Evolutionary conservation across 2,329 filamentous ascomycete species (phyloP).

Genomic region (Colletotrichum eremochloae): DNA sequence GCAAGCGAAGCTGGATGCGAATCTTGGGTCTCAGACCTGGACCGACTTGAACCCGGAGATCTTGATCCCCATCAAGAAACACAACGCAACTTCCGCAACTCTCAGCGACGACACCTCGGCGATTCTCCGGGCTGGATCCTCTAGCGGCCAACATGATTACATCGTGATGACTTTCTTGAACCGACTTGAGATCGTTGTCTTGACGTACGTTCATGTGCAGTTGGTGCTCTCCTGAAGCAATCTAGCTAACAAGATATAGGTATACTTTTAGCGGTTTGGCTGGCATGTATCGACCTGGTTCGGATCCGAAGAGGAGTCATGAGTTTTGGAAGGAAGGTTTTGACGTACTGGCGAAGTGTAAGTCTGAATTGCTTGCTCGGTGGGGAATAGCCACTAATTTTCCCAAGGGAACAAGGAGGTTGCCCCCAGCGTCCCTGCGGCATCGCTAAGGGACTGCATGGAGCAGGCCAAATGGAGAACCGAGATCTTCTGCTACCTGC

Average conservation of each 20-base stretch:
- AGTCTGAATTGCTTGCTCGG: conserved; percentile 24
- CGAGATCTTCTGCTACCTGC: conserved; percentile 76
- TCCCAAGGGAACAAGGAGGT: conserved; percentile 43
- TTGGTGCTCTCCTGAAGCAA: too few relatives aligned
- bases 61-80: conserved; percentile 68
- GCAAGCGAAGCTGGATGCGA: conserved; percentile 72
- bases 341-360: conserved; percentile 63
- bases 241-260: conserved; percentile 51
- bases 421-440: conserved; percentile 55
- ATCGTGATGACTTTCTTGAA: conserved; percentile 72
- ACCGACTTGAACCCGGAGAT: conserved; percentile 62
- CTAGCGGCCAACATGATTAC: conserved; percentile 63
- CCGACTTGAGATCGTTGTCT: conserved; percentile 68
- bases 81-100: conserved; percentile 60
- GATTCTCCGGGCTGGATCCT: conserved; percentile 64
- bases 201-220: conserved; percentile 61
- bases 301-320: conserved; percentile 44
- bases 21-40: conserved; percentile 61
- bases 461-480: conserved; percentile 73
- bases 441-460: conserved; percentile 70
- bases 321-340: conserved; percentile 60
- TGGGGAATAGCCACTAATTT: conserved; percentile 3
- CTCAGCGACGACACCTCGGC: conserved; percentile 70
- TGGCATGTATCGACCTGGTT: conserved; percentile 54
- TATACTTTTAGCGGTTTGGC: conserved; percentile 69